Evolutionary conservation across 768 basidiomycete species (phyloP).

Genomic region (Leccinum disarticulatum): DNA sequence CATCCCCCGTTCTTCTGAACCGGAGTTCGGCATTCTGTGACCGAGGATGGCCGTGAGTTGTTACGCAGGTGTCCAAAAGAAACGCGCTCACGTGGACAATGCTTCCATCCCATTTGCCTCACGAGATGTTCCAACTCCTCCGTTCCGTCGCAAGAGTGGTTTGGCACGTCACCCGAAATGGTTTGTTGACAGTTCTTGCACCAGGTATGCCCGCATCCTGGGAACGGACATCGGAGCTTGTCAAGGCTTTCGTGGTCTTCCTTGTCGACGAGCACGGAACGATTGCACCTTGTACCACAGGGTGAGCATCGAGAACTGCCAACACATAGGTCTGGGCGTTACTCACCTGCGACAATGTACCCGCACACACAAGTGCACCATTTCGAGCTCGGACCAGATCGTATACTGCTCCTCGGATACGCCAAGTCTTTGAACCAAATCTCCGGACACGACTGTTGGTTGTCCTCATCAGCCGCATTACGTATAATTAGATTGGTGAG

Average conservation of each 20-base stretch:
- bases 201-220: conserved; percentile 52
- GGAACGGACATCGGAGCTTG: conserved; percentile 49
- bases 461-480: background rate
- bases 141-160: conserved; percentile 58
- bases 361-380: conserved; percentile 40
- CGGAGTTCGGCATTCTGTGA: conserved; percentile 42
- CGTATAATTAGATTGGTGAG: background rate
- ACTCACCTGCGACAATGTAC: conserved; percentile 50
- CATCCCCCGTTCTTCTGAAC: conserved; percentile 55
- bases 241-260: conserved; percentile 41
- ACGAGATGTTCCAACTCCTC: conserved; percentile 52
- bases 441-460: conserved; percentile 38
- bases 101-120: conserved; percentile 55
- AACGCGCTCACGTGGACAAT: conserved; percentile 50
- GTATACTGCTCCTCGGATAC: conserved; percentile 42
- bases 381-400: conserved; percentile 46
- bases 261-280: conserved; percentile 48
- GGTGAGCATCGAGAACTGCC: background rate
- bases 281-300: conserved; percentile 42
- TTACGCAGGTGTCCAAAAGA: background rate
- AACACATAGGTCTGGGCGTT: background rate
- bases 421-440: conserved; percentile 40
- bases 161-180: conserved; percentile 30
- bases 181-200: conserved; percentile 57
- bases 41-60: background rate